Base-by-base conservation (phyloP, 1,284 basidiomycete genomes). In the Ustilago crameri region DNA sequence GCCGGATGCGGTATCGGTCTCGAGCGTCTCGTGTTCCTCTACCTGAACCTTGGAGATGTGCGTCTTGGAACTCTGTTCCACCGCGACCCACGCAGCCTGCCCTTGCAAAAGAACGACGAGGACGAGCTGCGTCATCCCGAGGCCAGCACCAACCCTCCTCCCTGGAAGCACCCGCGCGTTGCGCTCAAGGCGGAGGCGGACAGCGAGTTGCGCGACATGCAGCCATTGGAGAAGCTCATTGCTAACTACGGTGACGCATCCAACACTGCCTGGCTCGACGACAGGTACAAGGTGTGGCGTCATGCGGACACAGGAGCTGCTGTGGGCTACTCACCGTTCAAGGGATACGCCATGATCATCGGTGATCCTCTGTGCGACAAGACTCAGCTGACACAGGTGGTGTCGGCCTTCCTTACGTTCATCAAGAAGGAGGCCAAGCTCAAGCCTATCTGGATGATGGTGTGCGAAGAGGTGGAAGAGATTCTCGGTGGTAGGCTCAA, bases 161-260 rank as follows among this genome's bases (percentile, higher is more conserved):
- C 78, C 32, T 77, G 73, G 75, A 73, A 67, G 63, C 52, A 74
- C 23, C 54, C 60, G 1, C 51, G 59, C 7, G 2, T 61, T 20
- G 64, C 48, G 20, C 51, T 61, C 40, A 34, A 62, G 44, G 56
- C 58, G 2, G 68, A 68, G 14, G 61, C 38, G 34, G 61, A 72
- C 38, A 66, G 57, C 40, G 54, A 73, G 40, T 37, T 72, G 43
- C 64, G 60, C 74, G 78, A 75, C 35, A 52, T 83, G 50, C 80
- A 81, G 54, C 66, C 78, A 0, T 54, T 85, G 12, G 83, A 83
- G 55, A 78, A 87, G 80, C 83, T 87, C 30, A 87, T 88, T 59
- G 87, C 86, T 35, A 86, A 86, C 66, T 88, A 87, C 75, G 87
- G 87, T 38, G 87, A 88, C 66, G 86, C 87, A 35, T 86, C 87